A percentile compares a stretch with the other conserved stretches of the same genome.
Evolutionary conservation across 306 rosid genomes (phyloP).

Genomic region (Vigna trinervia): DNA sequence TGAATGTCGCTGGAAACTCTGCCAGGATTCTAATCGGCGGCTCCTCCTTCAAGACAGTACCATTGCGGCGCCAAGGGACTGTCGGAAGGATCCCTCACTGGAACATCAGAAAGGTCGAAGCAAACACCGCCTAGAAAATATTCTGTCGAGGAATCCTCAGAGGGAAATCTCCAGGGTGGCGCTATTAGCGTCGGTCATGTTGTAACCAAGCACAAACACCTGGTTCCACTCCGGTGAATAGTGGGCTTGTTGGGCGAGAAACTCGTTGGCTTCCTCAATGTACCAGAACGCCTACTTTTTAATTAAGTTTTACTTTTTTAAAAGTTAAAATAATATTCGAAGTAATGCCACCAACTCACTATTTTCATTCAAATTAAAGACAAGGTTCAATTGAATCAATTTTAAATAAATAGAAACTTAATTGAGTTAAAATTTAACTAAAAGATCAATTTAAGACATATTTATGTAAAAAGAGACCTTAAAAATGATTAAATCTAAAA

Average conservation of each 20-base stretch:
- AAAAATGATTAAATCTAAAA: too few relatives aligned
- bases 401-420: too few relatives aligned
- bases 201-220: slow-evolving; percentile 63
- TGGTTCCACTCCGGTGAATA: slow-evolving; percentile 82
- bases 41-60: slow-evolving; percentile 55
- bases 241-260: slow-evolving; percentile 64
- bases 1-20: slow-evolving; percentile 56
- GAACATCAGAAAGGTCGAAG: slow-evolving; percentile 60
- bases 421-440: too few relatives aligned
- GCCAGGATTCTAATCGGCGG: slow-evolving; percentile 42
- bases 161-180: slow-evolving; percentile 75
- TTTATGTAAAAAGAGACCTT: too few relatives aligned
- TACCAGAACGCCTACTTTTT: too few relatives aligned
- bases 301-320: too few relatives aligned
- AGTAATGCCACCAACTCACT: too few relatives aligned
- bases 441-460: too few relatives aligned
- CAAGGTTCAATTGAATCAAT: too few relatives aligned
- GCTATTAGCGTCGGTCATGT: slow-evolving; percentile 55
- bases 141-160: slow-evolving; percentile 67
- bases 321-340: too few relatives aligned
- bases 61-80: slow-evolving; percentile 63
- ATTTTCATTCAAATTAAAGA: too few relatives aligned
- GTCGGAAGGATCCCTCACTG: slow-evolving; percentile 55
- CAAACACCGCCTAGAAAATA: slow-evolving; percentile 82
- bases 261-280: slow-evolving; percentile 46